Base-by-base conservation (phyloP, 23 red algal genomes). In the Agarophyton chilense region DNA sequence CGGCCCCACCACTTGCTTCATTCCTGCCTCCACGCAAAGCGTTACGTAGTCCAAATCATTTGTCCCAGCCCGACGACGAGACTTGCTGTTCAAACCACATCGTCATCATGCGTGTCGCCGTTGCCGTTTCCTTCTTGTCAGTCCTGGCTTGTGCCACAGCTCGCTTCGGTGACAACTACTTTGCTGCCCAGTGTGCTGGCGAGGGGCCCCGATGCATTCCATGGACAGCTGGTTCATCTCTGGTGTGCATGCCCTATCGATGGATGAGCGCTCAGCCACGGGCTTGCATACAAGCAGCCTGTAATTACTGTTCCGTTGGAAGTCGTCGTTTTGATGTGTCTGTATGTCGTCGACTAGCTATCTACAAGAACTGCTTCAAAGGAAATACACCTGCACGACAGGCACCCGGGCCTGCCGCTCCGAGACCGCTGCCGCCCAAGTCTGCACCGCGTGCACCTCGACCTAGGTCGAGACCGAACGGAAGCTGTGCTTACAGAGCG, bases 341-440 rank as follows among this genome's bases (percentile, higher is more conserved):
- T 32, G 54, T 74, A 8, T 88, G 83, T 76, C 66, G 34, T 42
- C 50, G 64, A 49, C 47, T 70, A 25, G 67, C 83, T 8, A 88
- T 88, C 46, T 88, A 42, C 67, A 88, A 88, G 68, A 88, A 88
- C 56, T 88, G 83, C 25, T 88, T 88, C 71, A 49, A 66, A 14
- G 67, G 83, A 25, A 25, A 25, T 0, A 45, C 33, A 7, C 80
- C 80, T 2, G 51, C 55, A 32, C 80, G 80, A 26, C 80, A 54
- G 55, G 36, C 61, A 13, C 31, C 45, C 16, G 13, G 13, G 10
- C 38, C 55, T 4, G 32, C 45, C 7, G 36, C 40, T 22, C 17
- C 32, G 10, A 8, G 35, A 53, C 39, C 26, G 10, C 7, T 26
- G 46, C 25, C 22, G 32, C n/a, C n/a, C n/a, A n/a, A n/a, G n/a